phyloP scores from a whole-genome alignment of 257 asterid species.

The Mitragyna speciosa region DNA sequence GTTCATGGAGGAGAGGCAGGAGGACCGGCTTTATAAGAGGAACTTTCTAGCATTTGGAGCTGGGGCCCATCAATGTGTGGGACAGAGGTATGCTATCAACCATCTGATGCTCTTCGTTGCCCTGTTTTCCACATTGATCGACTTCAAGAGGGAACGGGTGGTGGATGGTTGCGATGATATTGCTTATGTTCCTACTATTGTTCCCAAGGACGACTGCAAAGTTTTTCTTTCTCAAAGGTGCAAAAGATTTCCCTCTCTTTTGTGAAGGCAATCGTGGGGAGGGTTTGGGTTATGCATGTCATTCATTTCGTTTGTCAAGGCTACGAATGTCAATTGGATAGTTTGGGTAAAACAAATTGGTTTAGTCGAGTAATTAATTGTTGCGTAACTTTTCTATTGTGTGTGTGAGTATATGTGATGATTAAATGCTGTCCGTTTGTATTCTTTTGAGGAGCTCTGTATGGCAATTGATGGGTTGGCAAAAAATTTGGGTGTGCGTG shows the following conservation, averaged over 20 bases:
- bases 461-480: too few relatives aligned
- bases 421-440: too few relatives aligned
- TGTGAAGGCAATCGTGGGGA: constrained; percentile 18
- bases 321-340: too few relatives aligned
- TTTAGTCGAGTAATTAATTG: too few relatives aligned
- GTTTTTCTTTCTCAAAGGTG: constrained; percentile 59
- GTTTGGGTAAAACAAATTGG: too few relatives aligned
- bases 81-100: constrained; percentile 81
- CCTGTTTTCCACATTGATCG: constrained; percentile 52
- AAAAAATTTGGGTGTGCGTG: too few relatives aligned
- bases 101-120: constrained; percentile 71
- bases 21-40: constrained; percentile 66
- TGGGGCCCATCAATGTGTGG: constrained; percentile 90
- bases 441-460: too few relatives aligned
- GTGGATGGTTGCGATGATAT: constrained; percentile 82
- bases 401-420: too few relatives aligned
- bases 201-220: constrained; percentile 81
- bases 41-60: constrained; percentile 81
- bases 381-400: too few relatives aligned
- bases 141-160: constrained; percentile 55
- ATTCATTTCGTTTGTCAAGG: too few relatives aligned
- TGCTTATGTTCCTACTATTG: constrained; percentile 75
- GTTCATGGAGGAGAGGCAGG: constrained; percentile 71
- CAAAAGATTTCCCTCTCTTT: constrained; percentile 40
- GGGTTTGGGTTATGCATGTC: too few relatives aligned